These are phyloP conservation scores for Gossypium davidsonii DNA, from an alignment of 441 rosid species.

Conservation along the genomic window DNA sequence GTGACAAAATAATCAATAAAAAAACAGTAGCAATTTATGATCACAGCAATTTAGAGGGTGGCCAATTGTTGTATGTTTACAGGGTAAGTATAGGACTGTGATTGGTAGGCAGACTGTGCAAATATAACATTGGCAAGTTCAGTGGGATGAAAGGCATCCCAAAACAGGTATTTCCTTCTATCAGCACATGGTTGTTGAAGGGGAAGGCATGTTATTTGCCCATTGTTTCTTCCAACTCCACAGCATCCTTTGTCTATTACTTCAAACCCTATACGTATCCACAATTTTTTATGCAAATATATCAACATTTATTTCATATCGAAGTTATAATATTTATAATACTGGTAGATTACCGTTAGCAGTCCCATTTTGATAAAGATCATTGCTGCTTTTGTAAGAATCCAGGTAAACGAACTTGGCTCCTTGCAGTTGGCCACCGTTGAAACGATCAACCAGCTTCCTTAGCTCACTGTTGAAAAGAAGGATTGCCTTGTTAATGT, in stretches of 20 bases:
- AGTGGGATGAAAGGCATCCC: conserved; percentile 94
- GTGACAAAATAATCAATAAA: neutral
- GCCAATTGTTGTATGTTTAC: conserved; percentile 66
- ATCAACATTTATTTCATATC: neutral
- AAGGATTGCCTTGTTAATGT: conserved; percentile 53
- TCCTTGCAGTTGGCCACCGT: conserved; percentile 56
- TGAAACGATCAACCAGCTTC: conserved; percentile 47
- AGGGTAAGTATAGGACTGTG: conserved; percentile 55
- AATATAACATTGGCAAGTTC: conserved; percentile 54
- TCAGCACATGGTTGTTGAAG: conserved; percentile 56
- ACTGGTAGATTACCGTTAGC: conserved; percentile 30
- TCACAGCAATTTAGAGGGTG: conserved; percentile 21
- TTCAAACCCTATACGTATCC: conserved; percentile 44
- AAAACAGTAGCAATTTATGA: too few relatives aligned
- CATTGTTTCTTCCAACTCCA: conserved; percentile 88
- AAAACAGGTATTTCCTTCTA: conserved; percentile 60
- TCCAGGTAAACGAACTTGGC: conserved; percentile 73
- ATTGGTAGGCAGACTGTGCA: conserved; percentile 46
- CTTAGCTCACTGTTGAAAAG: conserved; percentile 61
- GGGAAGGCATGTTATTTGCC: conserved; percentile 83
- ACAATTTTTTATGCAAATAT: neutral
- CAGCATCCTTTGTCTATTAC: conserved; percentile 83
- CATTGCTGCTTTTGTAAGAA: conserved; percentile 51
- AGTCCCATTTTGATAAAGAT: conserved; percentile 41
- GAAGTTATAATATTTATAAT: neutral